phyloP scores from a whole-genome alignment of 495 filamentous ascomycete genomes.

The Penicillium robsamsonii region DNA sequence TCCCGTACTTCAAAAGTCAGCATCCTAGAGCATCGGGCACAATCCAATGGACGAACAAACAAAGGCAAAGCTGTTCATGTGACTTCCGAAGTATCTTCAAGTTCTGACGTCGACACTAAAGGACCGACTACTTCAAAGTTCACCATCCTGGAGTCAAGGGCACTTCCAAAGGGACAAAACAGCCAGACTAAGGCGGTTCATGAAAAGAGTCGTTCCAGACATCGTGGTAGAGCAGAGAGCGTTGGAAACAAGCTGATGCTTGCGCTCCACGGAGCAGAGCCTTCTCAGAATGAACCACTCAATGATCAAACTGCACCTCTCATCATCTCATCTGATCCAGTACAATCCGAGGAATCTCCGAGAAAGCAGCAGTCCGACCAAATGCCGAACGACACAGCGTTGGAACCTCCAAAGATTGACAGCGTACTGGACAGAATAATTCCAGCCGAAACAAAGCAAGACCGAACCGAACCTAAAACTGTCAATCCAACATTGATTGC shows the following conservation, averaged over 20 bases:
- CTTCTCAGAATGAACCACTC: background rate
- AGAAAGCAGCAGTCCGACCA: background rate
- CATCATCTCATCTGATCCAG: constrained; percentile 5
- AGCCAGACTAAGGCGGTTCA: background rate
- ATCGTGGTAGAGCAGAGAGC: constrained; percentile 26
- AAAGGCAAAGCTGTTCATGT: background rate
- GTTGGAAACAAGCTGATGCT: constrained; percentile 31
- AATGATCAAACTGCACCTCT: background rate
- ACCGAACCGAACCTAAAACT: background rate
- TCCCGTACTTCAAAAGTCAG: constrained; percentile 4
- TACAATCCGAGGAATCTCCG: background rate
- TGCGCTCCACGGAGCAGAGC: constrained; percentile 20
- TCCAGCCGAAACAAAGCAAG: background rate
- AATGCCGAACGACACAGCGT: background rate
- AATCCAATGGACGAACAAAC: background rate
- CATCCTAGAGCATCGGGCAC: constrained; percentile 8
- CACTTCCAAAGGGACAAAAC: background rate
- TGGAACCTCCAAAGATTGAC: background rate
- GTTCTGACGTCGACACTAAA: background rate
- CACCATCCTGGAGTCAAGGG: constrained; percentile 7
- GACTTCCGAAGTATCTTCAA: background rate
- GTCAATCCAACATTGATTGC: background rate
- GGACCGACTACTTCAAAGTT: background rate
- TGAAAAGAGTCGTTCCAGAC: too few relatives aligned
- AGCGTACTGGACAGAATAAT: background rate